phyloP scores from a whole-genome alignment of 805 yeast genomes.

The Hyphopichia homilentoma region DNA sequence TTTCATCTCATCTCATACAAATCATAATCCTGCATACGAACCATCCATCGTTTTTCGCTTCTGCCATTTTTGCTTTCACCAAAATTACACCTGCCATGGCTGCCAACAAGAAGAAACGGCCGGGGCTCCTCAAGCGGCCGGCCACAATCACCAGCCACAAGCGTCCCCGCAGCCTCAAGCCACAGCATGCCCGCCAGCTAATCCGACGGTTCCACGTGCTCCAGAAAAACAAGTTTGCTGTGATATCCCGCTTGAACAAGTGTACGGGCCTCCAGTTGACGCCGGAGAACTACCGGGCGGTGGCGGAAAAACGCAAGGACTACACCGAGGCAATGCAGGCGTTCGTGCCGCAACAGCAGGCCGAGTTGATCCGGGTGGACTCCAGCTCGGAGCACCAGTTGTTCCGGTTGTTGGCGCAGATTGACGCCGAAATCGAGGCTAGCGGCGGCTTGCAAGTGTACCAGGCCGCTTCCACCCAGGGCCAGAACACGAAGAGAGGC shows the following conservation, averaged over 20 bases:
- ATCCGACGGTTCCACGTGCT: slow-evolving; percentile 76
- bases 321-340: slow-evolving; percentile 4
- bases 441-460: slow-evolving; percentile 78
- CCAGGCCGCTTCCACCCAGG: slow-evolving; percentile 82
- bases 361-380: slow-evolving; percentile 17
- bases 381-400: slow-evolving; percentile 12
- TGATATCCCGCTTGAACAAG: slow-evolving; percentile 30
- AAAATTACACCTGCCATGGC: slow-evolving; percentile 1
- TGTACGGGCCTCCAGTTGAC: slow-evolving; percentile 13
- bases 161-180: slow-evolving; percentile 53
- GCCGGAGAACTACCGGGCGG: slow-evolving; percentile 15
- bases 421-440: slow-evolving; percentile 57
- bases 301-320: slow-evolving; percentile 6
- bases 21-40: too few relatives aligned
- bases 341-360: slow-evolving; percentile 6
- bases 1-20: too few relatives aligned
- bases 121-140: slow-evolving; percentile 26
- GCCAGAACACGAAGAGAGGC: slow-evolving; percentile 76
- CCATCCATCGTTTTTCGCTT: too few relatives aligned
- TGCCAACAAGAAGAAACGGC: slow-evolving; percentile 11
- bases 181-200: slow-evolving; percentile 65
- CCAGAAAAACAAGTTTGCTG: slow-evolving; percentile 48
- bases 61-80: slow-evolving; percentile 1
- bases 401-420: slow-evolving; percentile 40
- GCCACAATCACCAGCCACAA: slow-evolving; percentile 27